These are phyloP conservation scores for Zygnema cylindricum DNA, from an alignment of 139 green algal species.

Conservation along the genomic window DNA sequence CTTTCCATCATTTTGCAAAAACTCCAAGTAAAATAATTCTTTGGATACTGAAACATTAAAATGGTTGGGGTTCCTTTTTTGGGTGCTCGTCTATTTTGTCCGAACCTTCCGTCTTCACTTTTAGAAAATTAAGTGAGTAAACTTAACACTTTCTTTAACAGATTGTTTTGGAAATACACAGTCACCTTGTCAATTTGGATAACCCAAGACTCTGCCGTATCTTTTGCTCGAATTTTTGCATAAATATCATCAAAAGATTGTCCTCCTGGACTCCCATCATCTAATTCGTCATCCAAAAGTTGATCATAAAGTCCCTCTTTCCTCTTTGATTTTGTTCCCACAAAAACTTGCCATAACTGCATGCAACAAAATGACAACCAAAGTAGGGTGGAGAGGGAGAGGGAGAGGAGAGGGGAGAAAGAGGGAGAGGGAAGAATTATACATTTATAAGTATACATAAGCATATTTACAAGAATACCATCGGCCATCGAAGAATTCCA, in stretches of 20 bases:
- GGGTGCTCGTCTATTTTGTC: too few species aligned
- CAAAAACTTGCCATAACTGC: constrained; percentile 58
- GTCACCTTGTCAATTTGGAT: constrained; percentile 49
- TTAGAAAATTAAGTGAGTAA: too few species aligned
- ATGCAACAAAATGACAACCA: constrained; percentile 5
- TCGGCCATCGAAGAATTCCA: too few species aligned
- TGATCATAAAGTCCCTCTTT: constrained; percentile 27
- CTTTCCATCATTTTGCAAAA: too few species aligned
- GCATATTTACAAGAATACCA: too few species aligned
- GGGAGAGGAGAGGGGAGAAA: constrained; percentile 18
- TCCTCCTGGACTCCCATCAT: not conserved
- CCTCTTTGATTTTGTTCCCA: constrained; percentile 41
- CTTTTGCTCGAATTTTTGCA: constrained; percentile 23
- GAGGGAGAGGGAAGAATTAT: constrained; percentile 13
- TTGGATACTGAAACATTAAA: too few species aligned
- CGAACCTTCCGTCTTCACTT: too few species aligned
- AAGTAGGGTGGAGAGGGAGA: not conserved
- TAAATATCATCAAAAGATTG: constrained; percentile 32
- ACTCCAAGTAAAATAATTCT: too few species aligned
- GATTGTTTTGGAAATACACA: too few species aligned
- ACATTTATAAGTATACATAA: too few species aligned
- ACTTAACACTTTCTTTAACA: too few species aligned
- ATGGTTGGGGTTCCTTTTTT: too few species aligned
- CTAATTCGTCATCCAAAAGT: constrained; percentile 29
- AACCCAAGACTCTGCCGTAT: not conserved